These are phyloP conservation scores for Malus sylvestris DNA, from an alignment of 306 rosid species.

Conservation along the genomic window DNA sequence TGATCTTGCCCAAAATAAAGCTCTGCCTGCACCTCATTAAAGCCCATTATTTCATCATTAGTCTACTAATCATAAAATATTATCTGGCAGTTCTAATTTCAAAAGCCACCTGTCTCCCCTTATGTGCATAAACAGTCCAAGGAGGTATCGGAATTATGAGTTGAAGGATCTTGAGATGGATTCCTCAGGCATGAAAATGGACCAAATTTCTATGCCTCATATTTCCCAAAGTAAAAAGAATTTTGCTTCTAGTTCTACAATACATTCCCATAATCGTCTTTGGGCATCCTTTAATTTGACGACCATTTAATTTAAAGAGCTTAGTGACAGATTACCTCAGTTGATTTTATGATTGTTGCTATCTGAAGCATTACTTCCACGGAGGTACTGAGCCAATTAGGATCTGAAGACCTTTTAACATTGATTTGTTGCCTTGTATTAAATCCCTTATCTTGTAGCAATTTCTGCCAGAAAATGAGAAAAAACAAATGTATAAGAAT, in stretches of 20 bases:
- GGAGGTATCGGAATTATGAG: background rate
- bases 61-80: conserved; percentile 3
- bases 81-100: background rate
- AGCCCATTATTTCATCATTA: conserved; percentile 20
- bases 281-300: background rate
- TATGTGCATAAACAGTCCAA: conserved; percentile 8
- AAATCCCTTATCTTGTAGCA: conserved; percentile 54
- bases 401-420: conserved; percentile 28
- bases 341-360: conserved; percentile 56
- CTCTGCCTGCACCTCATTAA: conserved; percentile 53
- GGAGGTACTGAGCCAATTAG: conserved; percentile 29
- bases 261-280: background rate
- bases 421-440: conserved; percentile 42
- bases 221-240: background rate
- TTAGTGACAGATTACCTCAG: conserved; percentile 55
- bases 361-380: conserved; percentile 52
- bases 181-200: background rate
- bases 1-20: conserved; percentile 76
- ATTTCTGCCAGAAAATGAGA: conserved; percentile 37
- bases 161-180: conserved; percentile 1
- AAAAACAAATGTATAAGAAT: conserved; percentile 5
- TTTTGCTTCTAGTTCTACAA: background rate
- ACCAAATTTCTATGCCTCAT: background rate
- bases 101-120: conserved; percentile 10
- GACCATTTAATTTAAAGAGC: conserved; percentile 7